Conservation (phyloP, 163 green algal species). For the Chlorella variabilis region DNA sequence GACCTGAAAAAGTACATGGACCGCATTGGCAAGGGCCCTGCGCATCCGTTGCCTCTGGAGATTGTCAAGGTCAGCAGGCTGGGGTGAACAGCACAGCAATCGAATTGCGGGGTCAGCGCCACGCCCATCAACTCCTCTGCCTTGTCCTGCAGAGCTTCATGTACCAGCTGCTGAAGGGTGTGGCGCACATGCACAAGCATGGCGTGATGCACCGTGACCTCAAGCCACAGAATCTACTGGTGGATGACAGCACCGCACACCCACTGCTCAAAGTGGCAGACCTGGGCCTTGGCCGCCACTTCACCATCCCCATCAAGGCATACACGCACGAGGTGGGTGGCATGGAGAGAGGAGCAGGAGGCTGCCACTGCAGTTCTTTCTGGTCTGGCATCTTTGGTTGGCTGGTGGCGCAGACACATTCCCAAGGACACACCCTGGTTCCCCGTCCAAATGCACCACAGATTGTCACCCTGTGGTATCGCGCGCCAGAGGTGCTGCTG, state of each 20-base stretch:
- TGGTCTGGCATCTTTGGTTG: too few relatives aligned
- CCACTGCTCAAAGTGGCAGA: slow-evolving; percentile 96
- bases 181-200: slow-evolving; percentile 97
- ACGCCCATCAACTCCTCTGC: too few relatives aligned
- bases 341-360: neutral
- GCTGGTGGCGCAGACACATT: too few relatives aligned
- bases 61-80: slow-evolving; percentile 83
- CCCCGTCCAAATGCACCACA: too few relatives aligned
- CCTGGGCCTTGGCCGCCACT: slow-evolving; percentile 94
- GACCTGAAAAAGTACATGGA: slow-evolving; percentile 99
- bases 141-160: slow-evolving; percentile 91
- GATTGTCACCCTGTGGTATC: slow-evolving; percentile 99
- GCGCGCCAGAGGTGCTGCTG: slow-evolving; percentile 98
- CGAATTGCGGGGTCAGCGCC: too few relatives aligned
- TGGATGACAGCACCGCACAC: slow-evolving; percentile 81
- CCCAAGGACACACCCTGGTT: too few relatives aligned
- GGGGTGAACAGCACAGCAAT: too few relatives aligned
- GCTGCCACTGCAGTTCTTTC: too few relatives aligned
- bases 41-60: slow-evolving; percentile 65
- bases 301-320: slow-evolving; percentile 97
- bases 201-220: slow-evolving; percentile 95
- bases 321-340: slow-evolving; percentile 96
- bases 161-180: slow-evolving; percentile 98
- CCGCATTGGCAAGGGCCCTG: slow-evolving; percentile 88
- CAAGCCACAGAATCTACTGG: slow-evolving; percentile 98